These are phyloP conservation scores for Sclerospora graminicola DNA, from an alignment of 352 stramenopile species.

Conservation along the genomic window DNA sequence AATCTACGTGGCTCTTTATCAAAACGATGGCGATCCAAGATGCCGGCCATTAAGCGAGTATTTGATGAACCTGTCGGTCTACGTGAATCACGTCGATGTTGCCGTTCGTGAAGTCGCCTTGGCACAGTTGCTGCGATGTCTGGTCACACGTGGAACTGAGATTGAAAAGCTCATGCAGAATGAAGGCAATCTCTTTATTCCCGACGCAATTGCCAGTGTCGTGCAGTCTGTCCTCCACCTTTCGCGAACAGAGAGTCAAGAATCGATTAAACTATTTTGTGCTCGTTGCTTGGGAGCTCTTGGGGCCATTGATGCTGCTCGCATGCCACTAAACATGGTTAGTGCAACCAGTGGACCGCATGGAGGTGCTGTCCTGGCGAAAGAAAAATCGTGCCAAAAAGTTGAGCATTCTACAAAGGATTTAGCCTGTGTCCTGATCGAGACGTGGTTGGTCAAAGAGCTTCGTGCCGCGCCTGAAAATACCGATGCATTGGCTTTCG, in stretches of 20 bases:
- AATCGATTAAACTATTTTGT: conserved; percentile 59
- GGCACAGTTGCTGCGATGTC: conserved; percentile 47
- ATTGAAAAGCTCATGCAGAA: conserved; percentile 60
- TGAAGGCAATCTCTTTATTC: conserved; percentile 56
- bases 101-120: conserved; percentile 72
- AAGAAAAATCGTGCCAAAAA: conserved; percentile 33
- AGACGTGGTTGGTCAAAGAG: conserved; percentile 75
- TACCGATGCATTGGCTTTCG: conserved; percentile 68
- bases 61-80: conserved; percentile 40
- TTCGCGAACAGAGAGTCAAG: conserved; percentile 47
- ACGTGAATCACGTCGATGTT: conserved; percentile 72
- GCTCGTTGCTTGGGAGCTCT: conserved; percentile 66
- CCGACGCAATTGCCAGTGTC: conserved; percentile 40
- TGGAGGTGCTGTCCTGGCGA: conserved; percentile 12
- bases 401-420: conserved; percentile 71
- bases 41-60: conserved; percentile 35
- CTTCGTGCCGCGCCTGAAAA: conserved; percentile 75
- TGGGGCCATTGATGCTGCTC: conserved; percentile 68
- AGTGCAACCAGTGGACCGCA: conserved; percentile 27
- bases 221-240: conserved; percentile 63
- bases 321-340: conserved; percentile 60
- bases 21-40: conserved; percentile 49
- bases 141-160: conserved; percentile 53
- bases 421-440: conserved; percentile 72
- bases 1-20: conserved; percentile 41